Evolutionary conservation across 2,329 filamentous ascomycete genomes (phyloP).

Genomic region (Rhynchosporium secalis): DNA sequence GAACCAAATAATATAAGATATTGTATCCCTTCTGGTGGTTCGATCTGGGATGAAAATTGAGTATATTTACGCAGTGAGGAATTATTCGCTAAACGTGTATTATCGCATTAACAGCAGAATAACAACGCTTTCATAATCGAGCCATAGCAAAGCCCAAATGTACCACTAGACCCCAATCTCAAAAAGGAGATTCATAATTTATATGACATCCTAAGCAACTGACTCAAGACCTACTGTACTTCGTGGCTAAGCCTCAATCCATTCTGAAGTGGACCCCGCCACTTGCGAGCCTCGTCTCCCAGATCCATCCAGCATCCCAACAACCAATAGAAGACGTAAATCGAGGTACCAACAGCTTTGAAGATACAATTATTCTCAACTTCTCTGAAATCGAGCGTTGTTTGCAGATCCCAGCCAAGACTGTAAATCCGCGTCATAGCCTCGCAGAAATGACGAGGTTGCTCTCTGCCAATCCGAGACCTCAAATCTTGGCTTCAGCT

Average conservation of each 20-base stretch:
- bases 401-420: slow-evolving; percentile 7
- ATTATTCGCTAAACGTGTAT: too few species aligned
- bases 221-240: too few species aligned
- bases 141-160: too few species aligned
- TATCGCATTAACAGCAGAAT: too few species aligned
- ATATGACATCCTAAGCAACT: too few species aligned
- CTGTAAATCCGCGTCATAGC: slow-evolving; percentile 6
- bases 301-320: background rate
- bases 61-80: too few species aligned
- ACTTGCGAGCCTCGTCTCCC: background rate
- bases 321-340: background rate
- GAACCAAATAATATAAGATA: too few species aligned
- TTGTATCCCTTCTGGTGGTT: too few species aligned
- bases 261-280: background rate
- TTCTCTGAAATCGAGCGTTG: background rate
- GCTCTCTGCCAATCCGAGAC: background rate
- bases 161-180: too few species aligned
- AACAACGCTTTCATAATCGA: too few species aligned
- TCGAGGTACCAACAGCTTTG: background rate
- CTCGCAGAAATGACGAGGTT: background rate
- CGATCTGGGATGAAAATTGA: too few species aligned
- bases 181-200: too few species aligned
- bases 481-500: slow-evolving; percentile 1
- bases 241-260: slow-evolving; percentile 8
- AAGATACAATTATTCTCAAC: background rate